phyloP scores from a whole-genome alignment of 768 basidiomycete species.

The Calocybe gangraenosa region DNA sequence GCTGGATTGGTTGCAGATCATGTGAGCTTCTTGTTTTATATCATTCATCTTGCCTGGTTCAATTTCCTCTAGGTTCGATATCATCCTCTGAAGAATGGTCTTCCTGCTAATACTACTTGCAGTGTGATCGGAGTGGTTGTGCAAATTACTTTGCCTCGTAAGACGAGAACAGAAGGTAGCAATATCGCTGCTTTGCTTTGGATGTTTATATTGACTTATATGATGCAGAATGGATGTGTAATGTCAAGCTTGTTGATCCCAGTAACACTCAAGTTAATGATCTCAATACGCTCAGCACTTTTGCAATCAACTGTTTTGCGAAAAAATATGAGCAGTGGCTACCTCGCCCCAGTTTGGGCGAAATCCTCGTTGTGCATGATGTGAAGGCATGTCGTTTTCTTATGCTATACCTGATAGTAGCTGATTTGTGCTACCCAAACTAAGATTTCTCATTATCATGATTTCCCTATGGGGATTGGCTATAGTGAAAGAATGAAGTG shows the following conservation, averaged over 20 bases:
- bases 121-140: slow-evolving; percentile 23
- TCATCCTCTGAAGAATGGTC: slow-evolving; percentile 9
- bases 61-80: slow-evolving; percentile 14
- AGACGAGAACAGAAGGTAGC: slow-evolving; percentile 21
- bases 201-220: not conserved
- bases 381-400: slow-evolving; percentile 38
- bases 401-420: not conserved
- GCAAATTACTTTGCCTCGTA: slow-evolving; percentile 10
- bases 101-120: slow-evolving; percentile 2
- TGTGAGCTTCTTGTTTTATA: not conserved
- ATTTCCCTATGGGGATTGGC: slow-evolving; percentile 34
- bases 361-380: slow-evolving; percentile 46
- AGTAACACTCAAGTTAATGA: slow-evolving; percentile 33
- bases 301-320: slow-evolving; percentile 50
- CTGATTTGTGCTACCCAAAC: too few relatives aligned
- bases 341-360: slow-evolving; percentile 42
- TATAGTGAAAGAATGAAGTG: slow-evolving; percentile 46
- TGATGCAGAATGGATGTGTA: slow-evolving; percentile 40
- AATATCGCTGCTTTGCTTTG: not conserved
- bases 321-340: slow-evolving; percentile 43
- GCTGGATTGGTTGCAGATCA: slow-evolving; percentile 1
- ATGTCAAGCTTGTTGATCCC: slow-evolving; percentile 48
- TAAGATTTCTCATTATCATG: slow-evolving; percentile 31
- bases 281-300: slow-evolving; percentile 17
- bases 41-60: too few relatives aligned